phyloP scores from a whole-genome alignment of 768 basidiomycete species.

The Suillus ampliporus region DNA sequence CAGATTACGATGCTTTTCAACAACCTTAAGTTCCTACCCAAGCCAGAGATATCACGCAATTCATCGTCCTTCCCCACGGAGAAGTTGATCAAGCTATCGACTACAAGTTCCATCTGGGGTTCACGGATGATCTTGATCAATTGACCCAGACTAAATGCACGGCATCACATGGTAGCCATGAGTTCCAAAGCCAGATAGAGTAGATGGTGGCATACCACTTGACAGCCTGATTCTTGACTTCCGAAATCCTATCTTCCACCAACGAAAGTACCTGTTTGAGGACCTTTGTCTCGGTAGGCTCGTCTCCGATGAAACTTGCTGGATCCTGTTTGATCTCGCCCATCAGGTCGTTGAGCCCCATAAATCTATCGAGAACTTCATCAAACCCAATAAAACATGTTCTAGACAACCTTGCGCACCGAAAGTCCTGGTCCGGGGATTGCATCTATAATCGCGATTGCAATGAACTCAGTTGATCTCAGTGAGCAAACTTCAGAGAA shows the following conservation, averaged over 20 bases:
- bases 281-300: constrained; percentile 82
- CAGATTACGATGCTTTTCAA: background rate
- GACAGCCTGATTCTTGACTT: constrained; percentile 97
- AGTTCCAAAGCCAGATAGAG: constrained; percentile 4
- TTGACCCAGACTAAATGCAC: constrained; percentile 71
- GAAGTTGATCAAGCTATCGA: constrained; percentile 88
- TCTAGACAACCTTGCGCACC: constrained; percentile 50
- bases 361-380: constrained; percentile 65
- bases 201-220: constrained; percentile 70
- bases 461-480: constrained; percentile 8
- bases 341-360: constrained; percentile 96
- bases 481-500: constrained; percentile 4
- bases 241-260: constrained; percentile 94
- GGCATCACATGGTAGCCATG: background rate
- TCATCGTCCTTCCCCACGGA: constrained; percentile 91
- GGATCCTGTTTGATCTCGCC: constrained; percentile 84
- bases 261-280: constrained; percentile 83
- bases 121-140: constrained; percentile 90
- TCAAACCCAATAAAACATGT: constrained; percentile 24
- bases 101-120: constrained; percentile 80
- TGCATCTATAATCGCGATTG: constrained; percentile 64
- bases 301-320: constrained; percentile 80
- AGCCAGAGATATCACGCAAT: constrained; percentile 89
- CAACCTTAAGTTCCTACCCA: constrained; percentile 57
- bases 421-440: constrained; percentile 89